Base-by-base conservation (phyloP, 352 stramenopile genomes). In the Phytophthora multivora region DNA sequence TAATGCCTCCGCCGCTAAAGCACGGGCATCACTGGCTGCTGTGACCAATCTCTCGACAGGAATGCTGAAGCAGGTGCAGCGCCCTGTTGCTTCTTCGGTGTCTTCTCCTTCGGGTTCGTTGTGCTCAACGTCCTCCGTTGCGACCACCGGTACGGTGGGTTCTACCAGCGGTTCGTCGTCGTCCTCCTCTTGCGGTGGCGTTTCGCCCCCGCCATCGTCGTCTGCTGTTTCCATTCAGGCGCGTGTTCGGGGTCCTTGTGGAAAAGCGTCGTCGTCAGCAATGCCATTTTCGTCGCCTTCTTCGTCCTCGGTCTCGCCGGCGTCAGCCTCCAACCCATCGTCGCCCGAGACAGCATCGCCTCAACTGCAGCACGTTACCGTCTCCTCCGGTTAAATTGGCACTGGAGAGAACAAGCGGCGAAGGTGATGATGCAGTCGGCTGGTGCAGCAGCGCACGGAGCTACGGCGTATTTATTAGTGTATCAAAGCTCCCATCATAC, bases 321-420 rank as follows among this genome's bases (percentile, higher is more conserved):
- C 66, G 42, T 75, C 66, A 31, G 55, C 69, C 33, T 74, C 76
- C 5, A 71, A 70, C 11, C 62, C 77, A 26, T 83, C 79, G 35
- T 84, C 81, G 0, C 59, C 79, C 1, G 75, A 88, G 36, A 64
- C 73, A 23, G 36, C 76, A 28, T 80, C 79, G 7, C 76, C 73
- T 36, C 71, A 75, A 12, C 59, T 91, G 65, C 83, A 90, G 48
- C 83, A 89, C 50, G 69, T 90, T 38, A 89, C 83, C 1, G 83
- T 89, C 47, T 86, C 78, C 13, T 91, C 83, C 18, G 83, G 78
- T 30, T 91, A 77, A 76, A 42, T 31, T 51, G 47, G 48, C 31
- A 51, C 39, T 12, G 11, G 36, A 39, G 18, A 23, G 21, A 45
- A 49, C 42, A 52, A 51, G 33, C 25, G 21, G 47, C 56, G 18